Conservation (phyloP, 306 rosid species). For the Ochetophila trinervis region DNA sequence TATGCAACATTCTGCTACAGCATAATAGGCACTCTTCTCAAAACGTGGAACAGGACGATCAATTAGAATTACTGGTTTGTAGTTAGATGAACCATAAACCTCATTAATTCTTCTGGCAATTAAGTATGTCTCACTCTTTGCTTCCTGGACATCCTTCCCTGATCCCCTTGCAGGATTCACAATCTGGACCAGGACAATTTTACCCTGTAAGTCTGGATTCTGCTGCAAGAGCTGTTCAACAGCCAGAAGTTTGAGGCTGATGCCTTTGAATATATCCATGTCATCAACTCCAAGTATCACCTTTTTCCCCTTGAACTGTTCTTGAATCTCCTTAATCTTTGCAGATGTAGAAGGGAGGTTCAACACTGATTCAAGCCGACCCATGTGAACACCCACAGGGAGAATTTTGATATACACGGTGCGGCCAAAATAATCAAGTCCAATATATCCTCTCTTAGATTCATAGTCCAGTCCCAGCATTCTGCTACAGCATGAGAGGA, state of each 20-base stretch:
- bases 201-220: slow-evolving; percentile 51
- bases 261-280: slow-evolving; percentile 88
- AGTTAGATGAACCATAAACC: slow-evolving; percentile 49
- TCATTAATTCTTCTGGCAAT: slow-evolving; percentile 61
- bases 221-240: slow-evolving; percentile 73
- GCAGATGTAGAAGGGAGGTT: slow-evolving; percentile 57
- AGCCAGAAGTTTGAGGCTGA: slow-evolving; percentile 72
- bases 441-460: slow-evolving; percentile 88
- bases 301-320: slow-evolving; percentile 56
- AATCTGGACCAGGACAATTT: slow-evolving; percentile 71
- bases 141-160: slow-evolving; percentile 82
- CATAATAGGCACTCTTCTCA: slow-evolving; percentile 82
- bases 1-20: slow-evolving; percentile 78
- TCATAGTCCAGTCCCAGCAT: slow-evolving; percentile 89
- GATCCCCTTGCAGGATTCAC: slow-evolving; percentile 84
- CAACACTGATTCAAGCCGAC: slow-evolving; percentile 68
- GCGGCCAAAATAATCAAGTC: slow-evolving; percentile 84
- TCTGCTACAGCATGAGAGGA: slow-evolving; percentile 93
- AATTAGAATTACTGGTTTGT: slow-evolving; percentile 66
- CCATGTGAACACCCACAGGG: slow-evolving; percentile 91
- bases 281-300: slow-evolving; percentile 57
- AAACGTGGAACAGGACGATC: slow-evolving; percentile 69
- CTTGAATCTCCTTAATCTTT: slow-evolving; percentile 61
- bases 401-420: slow-evolving; percentile 75
- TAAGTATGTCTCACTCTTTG: slow-evolving; percentile 55